A percentile compares a stretch with the other conserved stretches of the same genome.
Conservation (phyloP, 2,329 filamentous ascomycete species). For the Colletotrichum gloeosporioides region DNA sequence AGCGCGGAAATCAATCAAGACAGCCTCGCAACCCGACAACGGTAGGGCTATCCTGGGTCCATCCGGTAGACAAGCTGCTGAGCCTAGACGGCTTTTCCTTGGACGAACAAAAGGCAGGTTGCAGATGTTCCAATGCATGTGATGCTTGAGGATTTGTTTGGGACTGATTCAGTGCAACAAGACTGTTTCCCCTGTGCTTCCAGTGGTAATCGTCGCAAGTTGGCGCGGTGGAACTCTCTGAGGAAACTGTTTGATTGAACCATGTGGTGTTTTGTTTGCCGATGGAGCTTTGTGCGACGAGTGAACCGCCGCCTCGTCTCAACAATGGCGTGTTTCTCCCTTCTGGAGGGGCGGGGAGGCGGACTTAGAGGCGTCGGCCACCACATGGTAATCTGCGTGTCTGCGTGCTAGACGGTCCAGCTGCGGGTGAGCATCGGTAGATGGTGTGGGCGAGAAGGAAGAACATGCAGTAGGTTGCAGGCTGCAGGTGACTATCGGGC, state of each 20-base stretch:
- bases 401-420: background rate
- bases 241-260: background rate
- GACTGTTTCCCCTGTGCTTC: background rate
- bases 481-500: background rate
- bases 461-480: background rate
- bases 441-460: background rate
- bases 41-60: background rate
- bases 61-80: background rate
- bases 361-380: background rate
- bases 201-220: background rate
- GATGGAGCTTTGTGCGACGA: slow-evolving; percentile 4
- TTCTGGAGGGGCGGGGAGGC: background rate
- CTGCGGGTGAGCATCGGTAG: background rate
- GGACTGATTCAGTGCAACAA: background rate
- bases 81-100: background rate
- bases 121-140: background rate
- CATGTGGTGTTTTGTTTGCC: slow-evolving; percentile 5
- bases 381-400: background rate
- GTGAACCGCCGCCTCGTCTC: background rate
- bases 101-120: background rate
- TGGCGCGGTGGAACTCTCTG: background rate
- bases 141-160: background rate
- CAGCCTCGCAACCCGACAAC: background rate
- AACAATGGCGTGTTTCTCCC: slow-evolving; percentile 6
- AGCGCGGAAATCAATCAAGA: background rate